Conservation (phyloP, 345 rosid genomes). For the Excoecaria cochinchinensis region DNA sequence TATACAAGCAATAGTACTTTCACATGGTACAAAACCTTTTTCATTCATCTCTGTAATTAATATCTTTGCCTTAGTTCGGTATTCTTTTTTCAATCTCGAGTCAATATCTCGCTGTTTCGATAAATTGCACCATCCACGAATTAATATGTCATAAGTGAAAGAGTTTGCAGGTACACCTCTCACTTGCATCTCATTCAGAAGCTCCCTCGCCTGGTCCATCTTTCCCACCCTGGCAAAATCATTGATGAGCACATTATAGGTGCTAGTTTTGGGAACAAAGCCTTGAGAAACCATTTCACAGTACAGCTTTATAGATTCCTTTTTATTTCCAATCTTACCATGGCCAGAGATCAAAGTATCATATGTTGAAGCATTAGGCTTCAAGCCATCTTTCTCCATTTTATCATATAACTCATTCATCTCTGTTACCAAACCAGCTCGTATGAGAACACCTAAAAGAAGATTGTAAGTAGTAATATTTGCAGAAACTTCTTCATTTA, state of each 20-base stretch:
- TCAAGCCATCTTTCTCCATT: conserved; percentile 61
- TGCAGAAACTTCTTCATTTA: conserved; percentile 53
- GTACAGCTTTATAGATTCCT: conserved; percentile 55
- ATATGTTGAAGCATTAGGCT: conserved; percentile 61
- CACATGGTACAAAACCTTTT: conserved; percentile 58
- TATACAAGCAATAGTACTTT: conserved; percentile 56
- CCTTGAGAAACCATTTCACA: conserved; percentile 80
- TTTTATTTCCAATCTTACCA: conserved; percentile 67
- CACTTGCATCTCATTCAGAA: conserved; percentile 67
- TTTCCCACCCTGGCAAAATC: conserved; percentile 62
- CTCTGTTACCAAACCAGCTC: conserved; percentile 46
- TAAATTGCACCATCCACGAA: conserved; percentile 66
- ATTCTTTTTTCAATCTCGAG: conserved; percentile 42
- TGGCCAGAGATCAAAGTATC: conserved; percentile 64
- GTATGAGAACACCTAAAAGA: conserved; percentile 57
- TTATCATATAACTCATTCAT: conserved; percentile 49
- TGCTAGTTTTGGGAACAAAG: conserved; percentile 67
- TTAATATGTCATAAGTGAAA: conserved; percentile 69
- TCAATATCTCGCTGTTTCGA: conserved; percentile 53
- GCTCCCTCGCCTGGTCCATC: conserved; percentile 78
- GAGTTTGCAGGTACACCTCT: conserved; percentile 61
- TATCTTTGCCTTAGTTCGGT: conserved; percentile 55
- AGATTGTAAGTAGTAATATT: conserved; percentile 64
- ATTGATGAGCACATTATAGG: conserved; percentile 70
- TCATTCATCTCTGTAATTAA: conserved; percentile 66